Evolutionary conservation across 1,284 basidiomycete genomes (phyloP).

Genomic region (Pseudozyma thailandica): DNA sequence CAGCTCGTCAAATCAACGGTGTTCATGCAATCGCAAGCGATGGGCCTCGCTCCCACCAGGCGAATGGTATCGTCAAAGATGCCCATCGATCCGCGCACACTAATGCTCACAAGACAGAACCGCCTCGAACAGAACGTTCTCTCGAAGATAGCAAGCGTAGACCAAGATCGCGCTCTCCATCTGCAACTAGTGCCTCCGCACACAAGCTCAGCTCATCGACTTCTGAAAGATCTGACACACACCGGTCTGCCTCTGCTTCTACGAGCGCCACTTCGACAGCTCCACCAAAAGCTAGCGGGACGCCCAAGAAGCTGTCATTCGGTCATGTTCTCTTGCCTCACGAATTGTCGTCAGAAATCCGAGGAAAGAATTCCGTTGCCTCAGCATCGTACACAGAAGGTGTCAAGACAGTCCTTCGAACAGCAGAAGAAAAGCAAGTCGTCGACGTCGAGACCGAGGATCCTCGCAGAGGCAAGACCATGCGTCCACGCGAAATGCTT

Average conservation of each 20-base stretch:
- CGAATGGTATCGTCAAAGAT: not conserved
- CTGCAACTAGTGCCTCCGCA: not conserved
- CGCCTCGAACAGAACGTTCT: conserved; percentile 1
- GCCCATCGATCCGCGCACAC: not conserved
- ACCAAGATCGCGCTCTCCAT: conserved; percentile 5
- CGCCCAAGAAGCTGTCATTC: conserved; percentile 24
- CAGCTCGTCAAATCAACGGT: not conserved
- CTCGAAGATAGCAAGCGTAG: conserved; percentile 4
- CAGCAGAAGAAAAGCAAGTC: conserved; percentile 20
- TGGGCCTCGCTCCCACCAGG: not conserved
- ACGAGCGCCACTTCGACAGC: not conserved
- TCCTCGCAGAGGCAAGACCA: conserved; percentile 7
- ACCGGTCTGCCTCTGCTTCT: not conserved
- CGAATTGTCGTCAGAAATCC: conserved; percentile 37
- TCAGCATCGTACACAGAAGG: conserved; percentile 15
- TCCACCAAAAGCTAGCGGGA: not conserved
- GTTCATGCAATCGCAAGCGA: not conserved
- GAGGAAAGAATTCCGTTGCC: conserved; percentile 25
- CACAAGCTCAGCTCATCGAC: not conserved
- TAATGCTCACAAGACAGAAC: not conserved
- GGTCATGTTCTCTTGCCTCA: conserved; percentile 45
- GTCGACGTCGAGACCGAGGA: conserved; percentile 16
- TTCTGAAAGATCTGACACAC: not conserved
- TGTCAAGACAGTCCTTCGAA: conserved; percentile 1
- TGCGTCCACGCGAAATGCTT: conserved; percentile 16